Evolutionary conservation across 2,329 filamentous ascomycete genomes (phyloP).

Genomic region (Cercospora nicotianae): DNA sequence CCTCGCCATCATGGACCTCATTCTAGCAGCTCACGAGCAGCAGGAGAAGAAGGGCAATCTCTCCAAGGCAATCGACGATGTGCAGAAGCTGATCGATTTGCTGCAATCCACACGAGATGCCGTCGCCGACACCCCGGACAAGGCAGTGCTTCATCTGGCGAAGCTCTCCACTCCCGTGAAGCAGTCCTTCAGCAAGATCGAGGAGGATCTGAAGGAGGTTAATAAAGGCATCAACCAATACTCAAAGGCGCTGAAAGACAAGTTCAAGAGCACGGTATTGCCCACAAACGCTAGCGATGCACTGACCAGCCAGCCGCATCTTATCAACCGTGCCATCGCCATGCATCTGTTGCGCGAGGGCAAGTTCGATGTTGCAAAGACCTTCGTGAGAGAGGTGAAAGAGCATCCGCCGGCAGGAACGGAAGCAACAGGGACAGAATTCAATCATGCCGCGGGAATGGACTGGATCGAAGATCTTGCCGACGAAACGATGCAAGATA

Average conservation of each 20-base stretch:
- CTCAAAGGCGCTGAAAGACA: conserved; percentile 79
- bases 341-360: conserved; percentile 97
- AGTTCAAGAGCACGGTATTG: conserved; percentile 67
- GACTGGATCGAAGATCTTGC: conserved; percentile 29
- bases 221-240: conserved; percentile 81
- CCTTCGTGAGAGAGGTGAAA: conserved; percentile 70
- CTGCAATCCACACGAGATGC: conserved; percentile 71
- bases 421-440: conserved; percentile 12
- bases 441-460: conserved; percentile 18
- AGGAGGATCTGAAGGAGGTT: conserved; percentile 77
- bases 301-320: conserved; percentile 68
- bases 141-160: conserved; percentile 71
- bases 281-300: conserved; percentile 78
- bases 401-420: not conserved
- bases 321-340: conserved; percentile 90
- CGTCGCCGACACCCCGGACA: conserved; percentile 70
- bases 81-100: conserved; percentile 78
- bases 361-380: conserved; percentile 83
- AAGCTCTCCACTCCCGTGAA: conserved; percentile 86
- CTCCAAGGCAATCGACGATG: conserved; percentile 70
- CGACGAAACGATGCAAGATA: conserved; percentile 26
- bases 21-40: conserved; percentile 73
- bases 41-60: conserved; percentile 70
- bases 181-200: conserved; percentile 74
- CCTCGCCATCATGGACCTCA: conserved; percentile 54